A percentile compares a stretch with the other conserved stretches of the same genome.
Conservation (phyloP, 306 rosid species). For the Vigna nakashimae region DNA sequence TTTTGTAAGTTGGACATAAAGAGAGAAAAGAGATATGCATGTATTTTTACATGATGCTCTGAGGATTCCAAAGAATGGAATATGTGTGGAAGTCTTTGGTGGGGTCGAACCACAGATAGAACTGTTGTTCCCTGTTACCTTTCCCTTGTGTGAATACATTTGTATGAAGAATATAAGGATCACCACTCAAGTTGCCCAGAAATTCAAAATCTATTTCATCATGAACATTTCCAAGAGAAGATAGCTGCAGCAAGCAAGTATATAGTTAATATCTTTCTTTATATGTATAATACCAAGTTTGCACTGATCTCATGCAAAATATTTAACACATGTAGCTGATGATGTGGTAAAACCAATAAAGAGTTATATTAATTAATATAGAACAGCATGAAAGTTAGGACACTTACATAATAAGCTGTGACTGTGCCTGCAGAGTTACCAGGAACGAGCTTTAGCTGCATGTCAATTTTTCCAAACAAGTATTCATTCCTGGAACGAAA, state of each 20-base stretch:
- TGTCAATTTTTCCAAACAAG: slow-evolving; percentile 71
- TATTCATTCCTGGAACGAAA: slow-evolving; percentile 52
- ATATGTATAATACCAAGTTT: not conserved
- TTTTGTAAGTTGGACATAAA: not conserved
- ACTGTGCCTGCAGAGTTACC: slow-evolving; percentile 74
- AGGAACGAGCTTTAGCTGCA: slow-evolving; percentile 72
- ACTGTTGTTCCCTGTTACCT: slow-evolving; percentile 69
- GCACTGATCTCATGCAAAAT: not conserved
- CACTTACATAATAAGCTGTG: slow-evolving; percentile 64
- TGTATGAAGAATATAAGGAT: slow-evolving; percentile 73
- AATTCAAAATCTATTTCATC: slow-evolving; percentile 79
- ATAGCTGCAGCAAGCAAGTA: slow-evolving; percentile 49
- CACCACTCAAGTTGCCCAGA: slow-evolving; percentile 71
- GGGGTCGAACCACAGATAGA: slow-evolving; percentile 78
- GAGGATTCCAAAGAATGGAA: slow-evolving; percentile 75
- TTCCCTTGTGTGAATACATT: slow-evolving; percentile 64
- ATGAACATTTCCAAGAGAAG: slow-evolving; percentile 58
- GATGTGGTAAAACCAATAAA: slow-evolving; percentile 1
- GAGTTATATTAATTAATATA: not conserved
- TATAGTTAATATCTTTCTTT: not conserved
- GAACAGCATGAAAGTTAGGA: not conserved
- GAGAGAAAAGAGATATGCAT: slow-evolving; percentile 8
- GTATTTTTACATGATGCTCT: slow-evolving; percentile 62
- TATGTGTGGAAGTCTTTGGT: slow-evolving; percentile 75
- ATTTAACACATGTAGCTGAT: not conserved